Base-by-base conservation (phyloP, 148 eudicot genomes). In the Hydrangea macrophylla region DNA sequence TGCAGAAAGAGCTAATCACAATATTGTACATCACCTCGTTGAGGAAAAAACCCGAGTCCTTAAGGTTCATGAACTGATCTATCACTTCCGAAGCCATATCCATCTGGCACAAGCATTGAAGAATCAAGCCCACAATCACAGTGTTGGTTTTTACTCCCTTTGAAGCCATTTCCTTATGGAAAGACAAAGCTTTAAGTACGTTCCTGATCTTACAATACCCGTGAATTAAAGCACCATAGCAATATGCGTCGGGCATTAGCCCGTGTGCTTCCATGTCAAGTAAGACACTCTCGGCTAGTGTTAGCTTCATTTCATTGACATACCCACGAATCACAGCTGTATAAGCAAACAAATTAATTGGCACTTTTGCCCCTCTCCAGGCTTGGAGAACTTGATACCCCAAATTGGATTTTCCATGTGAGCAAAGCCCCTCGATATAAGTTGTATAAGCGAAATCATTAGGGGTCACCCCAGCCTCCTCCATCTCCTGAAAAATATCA, bases 371-470 rank as follows among this genome's bases (percentile, higher is more conserved):
- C 6, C 22, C 63, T 58, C 80, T 75, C 72, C 72, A 78, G 32
- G 44, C n/a, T 61, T 74, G 74, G 20, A 90, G 78, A 57, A 80
- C 56, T 42, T 82, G 68, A 76, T 80, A 88, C 31, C 80, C 96
- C 44, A 33, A 6, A 25, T 73, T 75, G 31, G 90, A 53, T 58
- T 44, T 64, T 31, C 76, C 73, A 59, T 78, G 65, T 4, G n/a
- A 69, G 58, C 94, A 88, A 69, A 85, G 80, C 70, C 85, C 92
- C 42, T 83, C 83, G 44, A 90, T 76, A 39, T 73, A 84, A 24
- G 82, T 70, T 18, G 72, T 22, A 56, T 74, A 77, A 7, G 80
- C 72, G 55, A 74, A 77, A 42, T 31, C 78, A 76, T 90, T 62
- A 22, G 88, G 85, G 20, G 54, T 37, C 26, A 87, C 73, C 23